phyloP scores from a whole-genome alignment of 805 yeast species.

The Wickerhamomyces tratensis region DNA sequence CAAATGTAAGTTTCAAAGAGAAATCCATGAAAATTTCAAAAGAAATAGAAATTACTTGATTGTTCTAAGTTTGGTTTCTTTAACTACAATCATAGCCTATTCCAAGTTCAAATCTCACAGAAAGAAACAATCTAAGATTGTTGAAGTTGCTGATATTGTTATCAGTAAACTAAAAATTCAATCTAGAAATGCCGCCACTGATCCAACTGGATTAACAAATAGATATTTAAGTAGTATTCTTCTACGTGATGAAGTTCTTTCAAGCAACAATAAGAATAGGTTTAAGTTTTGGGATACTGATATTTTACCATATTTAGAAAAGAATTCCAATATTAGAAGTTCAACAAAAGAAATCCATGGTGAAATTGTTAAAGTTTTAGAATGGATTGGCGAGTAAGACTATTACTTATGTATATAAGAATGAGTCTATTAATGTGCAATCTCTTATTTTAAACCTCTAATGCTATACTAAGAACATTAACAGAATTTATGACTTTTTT shows the following conservation, averaged over 20 bases:
- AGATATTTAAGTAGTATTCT: conserved; percentile 60
- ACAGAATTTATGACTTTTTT: too few species aligned
- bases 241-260: conserved; percentile 54
- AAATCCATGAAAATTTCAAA: conserved; percentile 30
- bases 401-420: too few species aligned
- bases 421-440: too few species aligned
- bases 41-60: conserved; percentile 14
- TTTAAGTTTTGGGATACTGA: conserved; percentile 44
- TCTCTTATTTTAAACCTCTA: too few species aligned
- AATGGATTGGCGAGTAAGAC: conserved; percentile 50
- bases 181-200: conserved; percentile 22
- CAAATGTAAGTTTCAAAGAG: conserved; percentile 45
- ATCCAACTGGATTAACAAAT: conserved; percentile 25
- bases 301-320: conserved; percentile 48
- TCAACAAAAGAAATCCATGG: conserved; percentile 70
- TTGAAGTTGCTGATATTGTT: conserved; percentile 37
- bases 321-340: conserved; percentile 53
- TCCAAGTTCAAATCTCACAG: conserved; percentile 27
- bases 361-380: conserved; percentile 82
- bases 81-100: conserved; percentile 16
- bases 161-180: conserved; percentile 40
- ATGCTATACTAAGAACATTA: too few species aligned
- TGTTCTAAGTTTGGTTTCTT: conserved; percentile 5
- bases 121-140: conserved; percentile 30
- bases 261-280: conserved; percentile 22